Evolutionary conservation across 2,329 filamentous ascomycete species (phyloP).

Genomic region (Leptographium lundbergii): DNA sequence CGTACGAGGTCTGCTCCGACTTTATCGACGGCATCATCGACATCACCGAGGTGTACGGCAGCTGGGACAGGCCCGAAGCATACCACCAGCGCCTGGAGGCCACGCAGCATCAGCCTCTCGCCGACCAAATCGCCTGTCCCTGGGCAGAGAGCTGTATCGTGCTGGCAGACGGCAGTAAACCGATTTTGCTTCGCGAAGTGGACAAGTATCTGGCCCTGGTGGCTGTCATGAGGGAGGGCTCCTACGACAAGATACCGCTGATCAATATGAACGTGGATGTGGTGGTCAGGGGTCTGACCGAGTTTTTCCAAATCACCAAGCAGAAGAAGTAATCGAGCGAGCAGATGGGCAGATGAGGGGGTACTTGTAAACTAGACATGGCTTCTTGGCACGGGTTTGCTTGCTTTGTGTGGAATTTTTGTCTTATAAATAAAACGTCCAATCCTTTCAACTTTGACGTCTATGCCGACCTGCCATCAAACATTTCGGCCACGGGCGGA

Average conservation of each 20-base stretch:
- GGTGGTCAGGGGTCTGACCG: conserved; percentile 63
- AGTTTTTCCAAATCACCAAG: conserved; percentile 66
- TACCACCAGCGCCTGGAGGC: conserved; percentile 45
- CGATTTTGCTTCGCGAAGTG: conserved; percentile 56
- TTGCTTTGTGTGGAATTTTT: not conserved
- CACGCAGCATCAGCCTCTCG: conserved; percentile 46
- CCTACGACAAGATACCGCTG: conserved; percentile 69
- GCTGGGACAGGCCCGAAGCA: conserved; percentile 47
- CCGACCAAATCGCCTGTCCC: conserved; percentile 53
- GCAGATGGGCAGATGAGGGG: too few species aligned
- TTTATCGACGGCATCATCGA: conserved; percentile 98
- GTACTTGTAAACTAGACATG: not conserved
- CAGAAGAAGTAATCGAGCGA: conserved; percentile 23
- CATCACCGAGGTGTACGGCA: conserved; percentile 86
- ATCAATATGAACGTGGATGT: conserved; percentile 82
- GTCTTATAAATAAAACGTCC: not conserved
- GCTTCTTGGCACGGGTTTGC: not conserved
- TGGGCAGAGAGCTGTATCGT: conserved; percentile 59
- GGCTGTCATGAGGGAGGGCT: conserved; percentile 76
- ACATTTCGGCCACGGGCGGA: conserved; percentile 15
- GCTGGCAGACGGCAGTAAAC: conserved; percentile 48
- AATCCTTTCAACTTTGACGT: too few species aligned
- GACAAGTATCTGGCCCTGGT: conserved; percentile 68
- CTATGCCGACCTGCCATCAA: not conserved
- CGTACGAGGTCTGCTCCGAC: conserved; percentile 96